These are phyloP conservation scores for Yamadazyma dushanensis DNA, from an alignment of 1,139 yeast genomes.

Conservation along the genomic window DNA sequence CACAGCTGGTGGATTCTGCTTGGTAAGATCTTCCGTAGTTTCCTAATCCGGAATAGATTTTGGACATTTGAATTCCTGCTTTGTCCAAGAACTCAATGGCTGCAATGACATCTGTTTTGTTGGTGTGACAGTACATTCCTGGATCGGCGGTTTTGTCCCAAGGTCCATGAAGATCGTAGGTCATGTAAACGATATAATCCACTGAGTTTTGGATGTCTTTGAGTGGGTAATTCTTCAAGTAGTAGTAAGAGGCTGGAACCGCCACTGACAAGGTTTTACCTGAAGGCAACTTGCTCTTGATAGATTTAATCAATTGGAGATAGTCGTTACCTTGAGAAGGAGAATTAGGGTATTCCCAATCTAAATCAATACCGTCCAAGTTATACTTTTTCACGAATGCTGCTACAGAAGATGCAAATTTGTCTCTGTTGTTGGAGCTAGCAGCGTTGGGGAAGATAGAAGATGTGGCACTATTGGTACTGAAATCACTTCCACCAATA, in stretches of 20 bases:
- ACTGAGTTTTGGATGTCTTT: constrained; percentile 16
- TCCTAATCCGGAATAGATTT: constrained; percentile 21
- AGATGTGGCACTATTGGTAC: constrained; percentile 13
- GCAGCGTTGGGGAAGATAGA: constrained; percentile 14
- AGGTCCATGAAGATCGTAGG: constrained; percentile 19
- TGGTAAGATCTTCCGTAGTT: constrained; percentile 18
- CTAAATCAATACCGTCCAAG: constrained; percentile 23
- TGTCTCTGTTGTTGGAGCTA: constrained; percentile 11
- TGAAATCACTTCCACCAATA: constrained; percentile 20
- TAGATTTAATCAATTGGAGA: constrained; percentile 13
- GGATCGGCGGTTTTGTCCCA: constrained; percentile 11
- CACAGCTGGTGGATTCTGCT: constrained; percentile 10
- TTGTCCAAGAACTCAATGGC: constrained; percentile 18
- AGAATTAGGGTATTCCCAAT: constrained; percentile 23
- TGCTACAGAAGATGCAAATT: constrained; percentile 17
- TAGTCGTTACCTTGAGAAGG: constrained; percentile 15
- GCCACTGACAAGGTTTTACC: constrained; percentile 21
- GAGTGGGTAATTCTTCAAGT: constrained; percentile 16
- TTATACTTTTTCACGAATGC: constrained; percentile 14
- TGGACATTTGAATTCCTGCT: constrained; percentile 19
- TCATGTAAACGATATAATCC: constrained; percentile 20
- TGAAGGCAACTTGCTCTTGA: constrained; percentile 14
- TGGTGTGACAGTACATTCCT: constrained; percentile 17
- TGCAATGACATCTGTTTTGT: constrained; percentile 9
- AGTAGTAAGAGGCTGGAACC: constrained; percentile 16